A percentile compares a stretch with the other conserved stretches of the same genome.
Conservation (phyloP, 257 asterid species). For the Coffea canephora region DNA sequence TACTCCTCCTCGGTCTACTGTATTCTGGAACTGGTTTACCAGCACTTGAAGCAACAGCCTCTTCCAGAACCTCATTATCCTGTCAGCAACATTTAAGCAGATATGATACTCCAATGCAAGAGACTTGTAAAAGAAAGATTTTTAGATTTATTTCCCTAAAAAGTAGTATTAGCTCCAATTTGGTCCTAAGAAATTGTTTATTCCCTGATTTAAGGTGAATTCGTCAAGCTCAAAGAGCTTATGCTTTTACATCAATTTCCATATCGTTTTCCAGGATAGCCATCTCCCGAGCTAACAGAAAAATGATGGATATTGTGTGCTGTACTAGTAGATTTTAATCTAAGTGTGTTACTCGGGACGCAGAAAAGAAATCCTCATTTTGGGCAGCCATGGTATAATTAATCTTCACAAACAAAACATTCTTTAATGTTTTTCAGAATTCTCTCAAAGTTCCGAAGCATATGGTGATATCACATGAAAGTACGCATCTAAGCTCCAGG, state of each 20-base stretch:
- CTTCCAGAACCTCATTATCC: conserved; percentile 68
- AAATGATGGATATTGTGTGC: background rate
- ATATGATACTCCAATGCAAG: conserved; percentile 8
- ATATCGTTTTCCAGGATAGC: background rate
- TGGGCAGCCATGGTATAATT: background rate
- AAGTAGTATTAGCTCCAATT: background rate
- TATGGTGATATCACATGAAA: background rate
- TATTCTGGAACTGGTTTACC: conserved; percentile 52
- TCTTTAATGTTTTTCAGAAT: background rate
- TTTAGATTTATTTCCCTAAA: too few species aligned
- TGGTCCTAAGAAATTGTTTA: background rate
- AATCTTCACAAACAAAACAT: background rate
- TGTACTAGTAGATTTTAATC: background rate
- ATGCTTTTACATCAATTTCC: background rate
- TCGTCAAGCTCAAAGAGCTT: background rate
- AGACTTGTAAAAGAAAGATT: background rate
- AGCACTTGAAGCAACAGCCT: conserved; percentile 63
- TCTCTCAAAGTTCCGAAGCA: background rate
- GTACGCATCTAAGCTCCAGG: background rate
- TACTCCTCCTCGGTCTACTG: conserved; percentile 74
- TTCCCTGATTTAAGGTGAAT: background rate
- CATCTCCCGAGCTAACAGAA: background rate
- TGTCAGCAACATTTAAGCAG: conserved; percentile 30
- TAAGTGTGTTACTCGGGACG: background rate
- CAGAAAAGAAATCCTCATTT: background rate